Evolutionary conservation across 2,329 filamentous ascomycete species (phyloP).

Genomic region (Annulohypoxylon truncatum): DNA sequence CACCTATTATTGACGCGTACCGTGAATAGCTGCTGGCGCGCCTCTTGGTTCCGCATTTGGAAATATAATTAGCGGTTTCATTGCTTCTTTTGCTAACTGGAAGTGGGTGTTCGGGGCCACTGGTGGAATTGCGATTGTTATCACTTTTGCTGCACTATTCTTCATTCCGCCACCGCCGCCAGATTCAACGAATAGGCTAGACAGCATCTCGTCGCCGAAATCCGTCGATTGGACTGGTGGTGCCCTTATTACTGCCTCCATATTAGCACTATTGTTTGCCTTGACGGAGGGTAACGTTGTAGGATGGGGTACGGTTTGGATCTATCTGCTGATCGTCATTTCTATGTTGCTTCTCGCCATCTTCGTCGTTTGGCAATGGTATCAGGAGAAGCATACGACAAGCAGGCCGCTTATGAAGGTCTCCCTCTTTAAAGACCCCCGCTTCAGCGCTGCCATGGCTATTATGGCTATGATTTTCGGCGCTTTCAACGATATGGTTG

Average conservation of each 20-base stretch:
- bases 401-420: constrained; percentile 73
- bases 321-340: constrained; percentile 68
- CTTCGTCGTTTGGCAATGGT: constrained; percentile 71
- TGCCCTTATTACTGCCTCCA: constrained; percentile 68
- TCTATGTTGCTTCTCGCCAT: constrained; percentile 65
- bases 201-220: constrained; percentile 52
- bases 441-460: constrained; percentile 71
- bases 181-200: constrained; percentile 42
- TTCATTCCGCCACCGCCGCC: constrained; percentile 67
- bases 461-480: constrained; percentile 76
- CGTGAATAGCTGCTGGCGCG: constrained; percentile 69
- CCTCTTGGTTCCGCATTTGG: constrained; percentile 74
- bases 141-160: constrained; percentile 67
- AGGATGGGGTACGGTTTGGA: constrained; percentile 73
- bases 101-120: constrained; percentile 75
- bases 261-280: constrained; percentile 73
- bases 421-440: constrained; percentile 69
- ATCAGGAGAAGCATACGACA: constrained; percentile 64
- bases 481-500: constrained; percentile 74
- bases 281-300: constrained; percentile 76
- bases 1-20: constrained; percentile 5
- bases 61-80: constrained; percentile 72
- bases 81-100: constrained; percentile 72
- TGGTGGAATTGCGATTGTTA: constrained; percentile 67
- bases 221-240: constrained; percentile 76